Base-by-base conservation (phyloP, 768 basidiomycete genomes). In the Cytidiella melzeri region DNA sequence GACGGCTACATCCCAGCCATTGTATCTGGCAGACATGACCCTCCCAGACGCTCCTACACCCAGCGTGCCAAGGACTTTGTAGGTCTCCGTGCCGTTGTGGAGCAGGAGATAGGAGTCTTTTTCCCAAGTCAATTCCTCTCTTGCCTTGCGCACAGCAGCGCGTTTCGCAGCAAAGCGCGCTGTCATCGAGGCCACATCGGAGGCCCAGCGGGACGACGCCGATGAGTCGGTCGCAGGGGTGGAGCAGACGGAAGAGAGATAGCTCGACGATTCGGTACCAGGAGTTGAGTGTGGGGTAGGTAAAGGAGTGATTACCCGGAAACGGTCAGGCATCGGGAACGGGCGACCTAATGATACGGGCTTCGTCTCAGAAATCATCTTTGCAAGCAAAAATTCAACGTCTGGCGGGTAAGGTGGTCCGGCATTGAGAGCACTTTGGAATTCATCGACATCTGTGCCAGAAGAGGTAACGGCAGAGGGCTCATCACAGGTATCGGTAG, bases 1-100 rank as follows among this genome's bases (percentile, higher is more conserved):
- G 51, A 52, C 34, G 2, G 46, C 51, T 25, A 47, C 26, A 2
- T 20, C n/a, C n/a, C n/a, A n/a, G n/a, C n/a, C n/a, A 6, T 21
- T 1, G 1, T n/a, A 9, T 10, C 41, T 42, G 9, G 50, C 50
- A 7, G 13, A 28, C 11, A 38, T 19, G 3, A 51, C 50, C 4
- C 27, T n/a, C 3, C 47, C 47, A 13, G 5, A 19, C 9, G 24
- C 27, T 12, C 47, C 47, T 5, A 10, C 13, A 5, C 43, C 50
- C 30, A 45, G 10, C 10, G 30, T 25, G 2, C 47, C 47, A 4
- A n/a, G 23, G 13, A 49, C 11, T 6, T 10, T 42, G 41, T 49
- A 49, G 9, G 15, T 34, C 30, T 34, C 30, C n/a, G n/a, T n/a
- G n/a, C n/a, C n/a, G n/a, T n/a, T n/a, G n/a, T n/a, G n/a, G n/a